Conservation (phyloP, 305 asterid genomes). For the Rubia occidens region DNA sequence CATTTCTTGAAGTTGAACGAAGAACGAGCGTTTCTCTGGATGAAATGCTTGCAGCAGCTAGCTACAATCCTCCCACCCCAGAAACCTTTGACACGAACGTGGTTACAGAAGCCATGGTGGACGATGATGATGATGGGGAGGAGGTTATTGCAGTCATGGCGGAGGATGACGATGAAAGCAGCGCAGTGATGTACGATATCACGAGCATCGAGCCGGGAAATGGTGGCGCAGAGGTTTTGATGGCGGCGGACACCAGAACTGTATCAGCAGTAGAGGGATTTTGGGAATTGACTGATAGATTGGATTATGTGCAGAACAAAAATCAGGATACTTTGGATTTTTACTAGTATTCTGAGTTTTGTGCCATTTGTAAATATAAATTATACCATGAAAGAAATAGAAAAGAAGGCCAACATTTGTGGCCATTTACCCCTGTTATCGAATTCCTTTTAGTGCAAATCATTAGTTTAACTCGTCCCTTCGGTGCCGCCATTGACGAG, state of each 20-base stretch:
- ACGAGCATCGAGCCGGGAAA: slow-evolving; percentile 16
- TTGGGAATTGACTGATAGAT: slow-evolving; percentile 47
- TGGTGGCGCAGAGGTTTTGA: slow-evolving; percentile 9
- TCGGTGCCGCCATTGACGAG: no score
- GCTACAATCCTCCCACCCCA: slow-evolving; percentile 22
- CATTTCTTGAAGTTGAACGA: slow-evolving; percentile 15
- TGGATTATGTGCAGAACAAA: slow-evolving; percentile 55
- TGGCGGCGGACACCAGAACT: slow-evolving; percentile 17
- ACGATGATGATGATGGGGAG: slow-evolving; percentile 16
- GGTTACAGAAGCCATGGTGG: slow-evolving; percentile 21
- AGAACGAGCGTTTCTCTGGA: slow-evolving; percentile 46
- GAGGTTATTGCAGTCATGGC: slow-evolving; percentile 15
- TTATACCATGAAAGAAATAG: neutral
- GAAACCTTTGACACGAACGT: slow-evolving; percentile 8
- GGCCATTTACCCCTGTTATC: no score
- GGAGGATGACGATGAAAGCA: slow-evolving; percentile 26
- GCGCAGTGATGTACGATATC: slow-evolving; percentile 12
- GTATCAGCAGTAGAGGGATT: slow-evolving; percentile 35
- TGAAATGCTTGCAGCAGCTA: slow-evolving; percentile 69
- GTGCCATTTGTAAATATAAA: slow-evolving; percentile 9
- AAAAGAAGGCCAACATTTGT: neutral
- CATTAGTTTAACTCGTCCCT: no score
- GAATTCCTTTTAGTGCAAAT: no score
- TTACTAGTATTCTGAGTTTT: slow-evolving; percentile 22
- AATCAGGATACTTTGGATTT: slow-evolving; percentile 55